Evolutionary conservation across 352 stramenopile species (phyloP).

Genomic region (Globisporangium camurandrum): DNA sequence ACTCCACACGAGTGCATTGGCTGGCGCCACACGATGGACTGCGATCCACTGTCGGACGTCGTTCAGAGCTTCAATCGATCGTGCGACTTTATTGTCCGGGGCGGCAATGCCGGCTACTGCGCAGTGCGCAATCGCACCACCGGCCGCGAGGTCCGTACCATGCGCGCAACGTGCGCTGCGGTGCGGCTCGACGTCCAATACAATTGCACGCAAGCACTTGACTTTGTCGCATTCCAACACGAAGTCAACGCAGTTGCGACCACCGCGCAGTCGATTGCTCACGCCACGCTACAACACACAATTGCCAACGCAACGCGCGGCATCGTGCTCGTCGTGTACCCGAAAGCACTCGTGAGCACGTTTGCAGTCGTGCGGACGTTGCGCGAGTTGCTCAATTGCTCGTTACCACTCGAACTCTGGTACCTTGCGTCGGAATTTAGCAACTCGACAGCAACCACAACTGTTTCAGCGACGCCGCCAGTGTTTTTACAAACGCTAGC

Average conservation of each 20-base stretch:
- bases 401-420: constrained; percentile 54
- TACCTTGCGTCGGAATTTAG: constrained; percentile 34
- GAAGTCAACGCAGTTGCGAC: constrained; percentile 4
- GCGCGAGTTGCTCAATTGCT: constrained; percentile 27
- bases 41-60: constrained; percentile 19
- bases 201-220: constrained; percentile 31
- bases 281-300: not conserved
- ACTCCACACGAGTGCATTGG: constrained; percentile 23
- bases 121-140: constrained; percentile 27
- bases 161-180: constrained; percentile 27
- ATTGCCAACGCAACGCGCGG: constrained; percentile 11
- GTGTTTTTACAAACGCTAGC: constrained; percentile 20
- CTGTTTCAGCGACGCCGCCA: too few species aligned
- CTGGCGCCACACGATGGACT: constrained; percentile 47
- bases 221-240: constrained; percentile 29
- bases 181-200: constrained; percentile 29
- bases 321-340: constrained; percentile 55
- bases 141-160: constrained; percentile 27
- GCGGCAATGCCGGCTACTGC: constrained; percentile 39
- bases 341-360: constrained; percentile 32
- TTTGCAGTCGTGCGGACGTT: constrained; percentile 35
- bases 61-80: constrained; percentile 22
- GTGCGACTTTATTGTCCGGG: constrained; percentile 31
- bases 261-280: too few species aligned
- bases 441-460: constrained; percentile 12